phyloP scores from a whole-genome alignment of 129 eudicot species.

The Calendula officinalis region DNA sequence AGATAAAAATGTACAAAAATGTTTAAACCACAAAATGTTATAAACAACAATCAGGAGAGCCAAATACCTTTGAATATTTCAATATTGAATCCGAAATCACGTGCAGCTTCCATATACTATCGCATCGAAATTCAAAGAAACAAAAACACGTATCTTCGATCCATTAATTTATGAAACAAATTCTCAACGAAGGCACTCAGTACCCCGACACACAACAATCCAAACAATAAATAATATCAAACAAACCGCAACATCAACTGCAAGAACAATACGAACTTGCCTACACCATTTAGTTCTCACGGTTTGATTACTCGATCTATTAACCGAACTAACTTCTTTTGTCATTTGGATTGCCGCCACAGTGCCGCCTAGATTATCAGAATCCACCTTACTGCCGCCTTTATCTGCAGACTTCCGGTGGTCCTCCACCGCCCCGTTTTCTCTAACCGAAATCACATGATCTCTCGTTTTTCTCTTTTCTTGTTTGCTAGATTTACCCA shows the following conservation, averaged over 20 bases:
- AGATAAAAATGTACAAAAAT: slow-evolving; percentile 23
- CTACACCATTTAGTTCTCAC: slow-evolving; percentile 63
- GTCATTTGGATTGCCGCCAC: slow-evolving; percentile 35
- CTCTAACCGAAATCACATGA: slow-evolving; percentile 58
- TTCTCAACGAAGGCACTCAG: slow-evolving; percentile 45
- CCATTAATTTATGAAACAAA: slow-evolving; percentile 2
- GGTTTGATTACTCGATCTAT: slow-evolving; percentile 47
- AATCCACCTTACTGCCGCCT: slow-evolving; percentile 42
- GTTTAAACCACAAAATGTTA: slow-evolving; percentile 27
- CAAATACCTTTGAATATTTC: slow-evolving; percentile 24
- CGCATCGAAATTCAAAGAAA: slow-evolving; percentile 22
- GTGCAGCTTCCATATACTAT: slow-evolving; percentile 35
- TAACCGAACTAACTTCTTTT: slow-evolving; percentile 45
- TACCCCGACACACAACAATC: slow-evolving; percentile 68
- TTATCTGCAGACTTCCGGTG: slow-evolving; percentile 51
- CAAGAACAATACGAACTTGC: slow-evolving; percentile 69
- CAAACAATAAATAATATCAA: slow-evolving; percentile 56
- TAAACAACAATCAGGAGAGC: slow-evolving; percentile 23
- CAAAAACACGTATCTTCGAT: slow-evolving; percentile 16
- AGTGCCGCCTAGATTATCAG: slow-evolving; percentile 32
- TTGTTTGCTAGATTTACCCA: slow-evolving; percentile 54
- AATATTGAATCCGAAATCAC: slow-evolving; percentile 25
- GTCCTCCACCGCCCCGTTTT: slow-evolving; percentile 56
- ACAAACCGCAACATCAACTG: slow-evolving; percentile 65
- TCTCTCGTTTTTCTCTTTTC: slow-evolving; percentile 62